These are phyloP conservation scores for Gymnopus androsaceus DNA, from an alignment of 1,284 basidiomycete species.

Conservation along the genomic window DNA sequence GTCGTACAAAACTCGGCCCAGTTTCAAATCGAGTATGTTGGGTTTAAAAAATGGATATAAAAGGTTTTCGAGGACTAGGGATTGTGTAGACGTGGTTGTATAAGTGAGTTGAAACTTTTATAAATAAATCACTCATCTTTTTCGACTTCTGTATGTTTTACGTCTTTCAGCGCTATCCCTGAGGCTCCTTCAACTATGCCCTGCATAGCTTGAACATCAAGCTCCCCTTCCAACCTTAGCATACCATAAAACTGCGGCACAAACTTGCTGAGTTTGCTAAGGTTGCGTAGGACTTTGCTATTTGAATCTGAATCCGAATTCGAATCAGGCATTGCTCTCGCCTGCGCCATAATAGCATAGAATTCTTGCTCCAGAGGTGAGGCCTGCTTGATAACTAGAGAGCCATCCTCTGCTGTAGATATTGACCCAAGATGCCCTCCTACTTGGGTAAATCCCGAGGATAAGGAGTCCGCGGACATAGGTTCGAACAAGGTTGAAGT, in stretches of 20 bases:
- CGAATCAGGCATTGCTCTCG: neutral
- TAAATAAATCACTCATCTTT: too few relatives aligned
- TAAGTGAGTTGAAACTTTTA: too few relatives aligned
- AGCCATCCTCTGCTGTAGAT: conserved; percentile 72
- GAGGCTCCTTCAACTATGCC: conserved; percentile 8
- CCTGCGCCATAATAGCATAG: conserved; percentile 45
- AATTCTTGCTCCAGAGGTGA: conserved; percentile 76
- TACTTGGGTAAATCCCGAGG: conserved; percentile 2
- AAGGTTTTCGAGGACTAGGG: conserved; percentile 86
- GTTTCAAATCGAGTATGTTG: conserved; percentile 89
- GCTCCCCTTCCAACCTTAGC: conserved; percentile 64
- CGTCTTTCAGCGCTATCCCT: conserved; percentile 11
- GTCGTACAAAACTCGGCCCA: conserved; percentile 85
- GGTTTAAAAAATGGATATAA: conserved; percentile 74
- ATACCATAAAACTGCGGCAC: conserved; percentile 79
- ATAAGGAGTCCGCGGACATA: too few relatives aligned
- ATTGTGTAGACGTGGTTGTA: conserved; percentile 42
- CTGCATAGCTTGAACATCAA: conserved; percentile 35
- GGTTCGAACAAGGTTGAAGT: too few relatives aligned
- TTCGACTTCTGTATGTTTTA: conserved; percentile 20
- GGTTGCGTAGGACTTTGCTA: conserved; percentile 5
- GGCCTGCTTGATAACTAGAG: conserved; percentile 84
- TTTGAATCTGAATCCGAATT: neutral
- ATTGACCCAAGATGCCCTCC: conserved; percentile 49
- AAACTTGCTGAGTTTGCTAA: conserved; percentile 53